Conservation (phyloP, 169 alveolate genomes). For the Cryptosporidium viatorum region DNA sequence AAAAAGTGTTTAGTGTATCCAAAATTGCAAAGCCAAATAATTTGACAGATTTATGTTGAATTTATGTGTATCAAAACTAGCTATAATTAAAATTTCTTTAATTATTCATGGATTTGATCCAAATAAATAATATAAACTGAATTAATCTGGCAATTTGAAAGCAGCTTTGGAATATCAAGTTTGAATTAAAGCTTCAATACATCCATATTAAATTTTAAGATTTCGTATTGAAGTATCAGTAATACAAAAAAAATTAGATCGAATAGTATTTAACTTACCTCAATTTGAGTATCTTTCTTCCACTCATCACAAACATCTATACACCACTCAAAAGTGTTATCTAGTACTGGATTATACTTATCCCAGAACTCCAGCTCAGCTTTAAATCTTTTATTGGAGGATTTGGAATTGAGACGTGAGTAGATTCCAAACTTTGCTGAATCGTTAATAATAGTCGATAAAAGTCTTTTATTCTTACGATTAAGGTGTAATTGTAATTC, state of each 20-base stretch:
- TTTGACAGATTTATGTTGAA: not conserved
- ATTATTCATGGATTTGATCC: not conserved
- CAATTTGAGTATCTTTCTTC: constrained; percentile 64
- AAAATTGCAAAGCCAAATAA: not conserved
- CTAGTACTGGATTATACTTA: constrained; percentile 2
- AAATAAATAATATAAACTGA: not conserved
- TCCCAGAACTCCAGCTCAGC: constrained; percentile 42
- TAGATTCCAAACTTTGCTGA: constrained; percentile 1
- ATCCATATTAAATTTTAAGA: not conserved
- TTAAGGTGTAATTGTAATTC: constrained; percentile 7
- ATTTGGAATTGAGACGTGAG: not conserved
- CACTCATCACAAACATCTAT: constrained; percentile 55
- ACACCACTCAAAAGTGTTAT: constrained; percentile 58
- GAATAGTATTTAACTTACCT: constrained; percentile 28
- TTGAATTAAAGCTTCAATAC: not conserved
- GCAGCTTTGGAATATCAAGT: not conserved
- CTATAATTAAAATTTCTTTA: not conserved
- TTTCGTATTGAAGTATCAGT: not conserved
- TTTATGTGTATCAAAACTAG: not conserved
- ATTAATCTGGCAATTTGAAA: not conserved
- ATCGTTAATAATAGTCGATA: not conserved
- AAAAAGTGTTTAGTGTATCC: not conserved
- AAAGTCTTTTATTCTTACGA: not conserved
- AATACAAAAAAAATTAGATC: not conserved
- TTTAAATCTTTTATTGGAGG: constrained; percentile 14